phyloP scores from a whole-genome alignment of 805 yeast genomes.

The Kodamaea sagamina region DNA sequence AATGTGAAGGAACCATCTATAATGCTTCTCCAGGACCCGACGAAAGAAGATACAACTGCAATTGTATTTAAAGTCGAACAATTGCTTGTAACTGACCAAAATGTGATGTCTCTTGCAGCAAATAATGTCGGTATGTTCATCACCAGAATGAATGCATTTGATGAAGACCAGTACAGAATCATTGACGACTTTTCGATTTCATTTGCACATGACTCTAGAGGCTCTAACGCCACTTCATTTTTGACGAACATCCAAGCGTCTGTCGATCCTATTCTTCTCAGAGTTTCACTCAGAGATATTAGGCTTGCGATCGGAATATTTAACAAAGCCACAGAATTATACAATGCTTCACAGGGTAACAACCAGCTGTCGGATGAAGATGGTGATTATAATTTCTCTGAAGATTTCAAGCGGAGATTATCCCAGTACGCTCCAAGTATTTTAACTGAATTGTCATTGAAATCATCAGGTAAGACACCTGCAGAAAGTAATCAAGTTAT shows the following conservation, averaged over 20 bases:
- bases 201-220: conserved; percentile 68
- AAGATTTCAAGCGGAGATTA: conserved; percentile 61
- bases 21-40: conserved; percentile 78
- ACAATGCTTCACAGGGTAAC: conserved; percentile 28
- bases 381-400: conserved; percentile 49
- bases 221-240: conserved; percentile 57
- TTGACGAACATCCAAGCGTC: conserved; percentile 67
- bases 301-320: conserved; percentile 74
- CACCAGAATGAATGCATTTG: conserved; percentile 67
- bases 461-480: conserved; percentile 17
- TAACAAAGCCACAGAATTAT: conserved; percentile 65
- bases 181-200: conserved; percentile 88
- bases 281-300: conserved; percentile 87
- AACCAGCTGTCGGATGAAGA: conserved; percentile 18
- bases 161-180: conserved; percentile 65
- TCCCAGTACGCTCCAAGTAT: conserved; percentile 72
- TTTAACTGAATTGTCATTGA: conserved; percentile 49
- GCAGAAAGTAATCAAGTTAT: conserved; percentile 39
- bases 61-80: conserved; percentile 88
- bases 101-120: conserved; percentile 64
- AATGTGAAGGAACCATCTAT: conserved; percentile 78
- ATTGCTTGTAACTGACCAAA: conserved; percentile 66
- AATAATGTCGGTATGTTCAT: conserved; percentile 85
- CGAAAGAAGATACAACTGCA: conserved; percentile 72
- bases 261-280: conserved; percentile 75